Evolutionary conservation across 768 basidiomycete genomes (phyloP).

Genomic region (Tephrocybe sp.): DNA sequence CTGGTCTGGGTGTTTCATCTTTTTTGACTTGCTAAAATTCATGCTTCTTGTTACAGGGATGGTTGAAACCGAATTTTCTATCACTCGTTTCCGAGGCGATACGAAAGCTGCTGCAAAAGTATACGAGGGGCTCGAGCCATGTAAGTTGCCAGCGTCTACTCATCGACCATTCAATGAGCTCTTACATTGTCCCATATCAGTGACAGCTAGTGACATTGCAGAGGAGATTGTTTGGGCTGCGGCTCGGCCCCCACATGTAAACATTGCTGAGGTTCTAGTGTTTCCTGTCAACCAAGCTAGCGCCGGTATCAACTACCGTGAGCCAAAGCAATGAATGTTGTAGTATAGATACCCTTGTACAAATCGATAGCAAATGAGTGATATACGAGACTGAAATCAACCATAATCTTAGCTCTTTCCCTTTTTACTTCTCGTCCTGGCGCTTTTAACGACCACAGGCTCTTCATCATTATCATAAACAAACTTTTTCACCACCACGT

Average conservation of each 20-base stretch:
- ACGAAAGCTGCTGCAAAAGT: constrained; percentile 79
- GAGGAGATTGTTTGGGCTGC: constrained; percentile 99
- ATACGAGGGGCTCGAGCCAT: constrained; percentile 83
- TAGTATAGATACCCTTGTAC: constrained; percentile 12
- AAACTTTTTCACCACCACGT: constrained; percentile 72
- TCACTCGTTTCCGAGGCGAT: constrained; percentile 88
- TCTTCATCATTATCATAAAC: constrained; percentile 74
- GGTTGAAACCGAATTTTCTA: constrained; percentile 92
- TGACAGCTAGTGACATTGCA: constrained; percentile 84
- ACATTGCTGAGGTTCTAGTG: constrained; percentile 78
- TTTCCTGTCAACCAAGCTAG: constrained; percentile 81
- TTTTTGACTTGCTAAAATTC: constrained; percentile 11
- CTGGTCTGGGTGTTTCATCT: constrained; percentile 47
- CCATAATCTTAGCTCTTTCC: constrained; percentile 28
- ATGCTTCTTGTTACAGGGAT: constrained; percentile 46
- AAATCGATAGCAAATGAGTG: constrained; percentile 17
- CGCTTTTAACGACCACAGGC: constrained; percentile 43
- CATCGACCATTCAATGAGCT: no score
- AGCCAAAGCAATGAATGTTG: constrained; percentile 28
- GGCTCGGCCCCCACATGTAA: constrained; percentile 86
- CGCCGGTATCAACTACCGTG: constrained; percentile 59
- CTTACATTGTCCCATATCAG: constrained; percentile 34
- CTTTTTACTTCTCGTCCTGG: constrained; percentile 57
- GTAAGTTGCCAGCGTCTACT: constrained; percentile 59
- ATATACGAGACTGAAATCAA: constrained; percentile 12